phyloP scores from a whole-genome alignment of 75 land plant species.

The Sequoiadendron giganteum region DNA sequence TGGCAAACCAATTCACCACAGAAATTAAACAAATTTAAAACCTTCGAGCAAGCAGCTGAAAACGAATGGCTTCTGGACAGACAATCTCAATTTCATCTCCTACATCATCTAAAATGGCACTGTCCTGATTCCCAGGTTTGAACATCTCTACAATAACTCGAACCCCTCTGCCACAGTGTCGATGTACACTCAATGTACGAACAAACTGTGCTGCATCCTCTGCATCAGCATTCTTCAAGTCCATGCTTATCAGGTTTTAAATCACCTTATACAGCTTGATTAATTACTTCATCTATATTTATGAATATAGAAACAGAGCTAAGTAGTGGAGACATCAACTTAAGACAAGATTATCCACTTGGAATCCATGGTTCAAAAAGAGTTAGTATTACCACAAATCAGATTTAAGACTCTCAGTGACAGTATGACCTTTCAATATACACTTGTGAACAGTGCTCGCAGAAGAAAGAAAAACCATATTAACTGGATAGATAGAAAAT shows the following conservation, averaged over 20 bases:
- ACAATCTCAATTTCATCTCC: constrained; percentile 20
- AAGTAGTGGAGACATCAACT: too few species aligned
- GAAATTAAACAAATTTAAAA: constrained; percentile 7
- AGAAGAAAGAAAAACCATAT: too few species aligned
- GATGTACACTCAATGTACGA: constrained; percentile 37
- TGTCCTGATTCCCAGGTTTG: constrained; percentile 39
- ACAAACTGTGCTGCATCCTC: constrained; percentile 24
- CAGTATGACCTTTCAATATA: too few species aligned
- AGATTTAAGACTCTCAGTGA: too few species aligned
- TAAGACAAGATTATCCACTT: too few species aligned
- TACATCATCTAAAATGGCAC: constrained; percentile 48
- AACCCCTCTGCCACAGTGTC: constrained; percentile 41
- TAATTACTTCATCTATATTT: too few species aligned
- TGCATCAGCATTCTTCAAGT: neutral
- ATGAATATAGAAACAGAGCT: too few species aligned
- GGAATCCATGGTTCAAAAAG: too few species aligned
- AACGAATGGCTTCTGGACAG: neutral
- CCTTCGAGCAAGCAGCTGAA: constrained; percentile 34
- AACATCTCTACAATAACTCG: constrained; percentile 47
- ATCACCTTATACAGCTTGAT: too few species aligned
- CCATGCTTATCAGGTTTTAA: too few species aligned
- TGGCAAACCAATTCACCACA: neutral
- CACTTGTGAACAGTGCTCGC: too few species aligned
- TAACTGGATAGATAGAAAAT: neutral
- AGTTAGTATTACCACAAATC: too few species aligned